These are phyloP conservation scores for Chaetomium strumarium DNA, from an alignment of 2,329 filamentous ascomycete genomes.

Conservation along the genomic window DNA sequence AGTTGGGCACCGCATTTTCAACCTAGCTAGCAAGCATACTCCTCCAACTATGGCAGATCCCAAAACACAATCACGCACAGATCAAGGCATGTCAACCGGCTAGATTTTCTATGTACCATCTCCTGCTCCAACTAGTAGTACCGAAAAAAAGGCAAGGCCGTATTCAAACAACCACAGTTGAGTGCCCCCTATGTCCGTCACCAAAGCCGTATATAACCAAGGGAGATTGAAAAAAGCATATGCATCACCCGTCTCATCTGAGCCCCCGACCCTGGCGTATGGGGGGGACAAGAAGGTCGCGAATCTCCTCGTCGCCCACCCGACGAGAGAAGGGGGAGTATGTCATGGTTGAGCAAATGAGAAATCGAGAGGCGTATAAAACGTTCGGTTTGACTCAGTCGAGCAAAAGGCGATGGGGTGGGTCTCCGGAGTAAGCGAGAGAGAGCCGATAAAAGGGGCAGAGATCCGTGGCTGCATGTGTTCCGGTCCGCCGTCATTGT, in stretches of 20 bases:
- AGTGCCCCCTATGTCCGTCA: not conserved
- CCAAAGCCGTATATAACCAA: too few species aligned
- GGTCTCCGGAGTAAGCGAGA: too few species aligned
- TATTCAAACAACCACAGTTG: too few species aligned
- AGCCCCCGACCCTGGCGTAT: not conserved
- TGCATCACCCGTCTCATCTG: not conserved
- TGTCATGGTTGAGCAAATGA: not conserved
- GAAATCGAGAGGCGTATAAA: not conserved
- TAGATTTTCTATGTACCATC: slow-evolving; percentile 3
- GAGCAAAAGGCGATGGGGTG: too few species aligned
- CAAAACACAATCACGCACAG: not conserved
- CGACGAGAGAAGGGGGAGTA: not conserved
- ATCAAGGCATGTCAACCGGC: slow-evolving; percentile 6
- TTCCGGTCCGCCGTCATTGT: not conserved
- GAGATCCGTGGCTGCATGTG: not conserved
- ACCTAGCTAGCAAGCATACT: too few species aligned
- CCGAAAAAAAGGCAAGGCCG: not conserved
- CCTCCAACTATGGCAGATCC: not conserved
- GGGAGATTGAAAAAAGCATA: not conserved
- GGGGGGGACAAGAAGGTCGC: slow-evolving; percentile 11
- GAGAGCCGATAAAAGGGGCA: not conserved
- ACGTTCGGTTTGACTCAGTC: not conserved
- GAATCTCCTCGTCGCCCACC: slow-evolving; percentile 3
- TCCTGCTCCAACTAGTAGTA: slow-evolving; percentile 5
- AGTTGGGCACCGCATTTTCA: too few species aligned